Evolutionary conservation across 2,329 filamentous ascomycete genomes (phyloP).

Genomic region (Metarhizium brunneum): DNA sequence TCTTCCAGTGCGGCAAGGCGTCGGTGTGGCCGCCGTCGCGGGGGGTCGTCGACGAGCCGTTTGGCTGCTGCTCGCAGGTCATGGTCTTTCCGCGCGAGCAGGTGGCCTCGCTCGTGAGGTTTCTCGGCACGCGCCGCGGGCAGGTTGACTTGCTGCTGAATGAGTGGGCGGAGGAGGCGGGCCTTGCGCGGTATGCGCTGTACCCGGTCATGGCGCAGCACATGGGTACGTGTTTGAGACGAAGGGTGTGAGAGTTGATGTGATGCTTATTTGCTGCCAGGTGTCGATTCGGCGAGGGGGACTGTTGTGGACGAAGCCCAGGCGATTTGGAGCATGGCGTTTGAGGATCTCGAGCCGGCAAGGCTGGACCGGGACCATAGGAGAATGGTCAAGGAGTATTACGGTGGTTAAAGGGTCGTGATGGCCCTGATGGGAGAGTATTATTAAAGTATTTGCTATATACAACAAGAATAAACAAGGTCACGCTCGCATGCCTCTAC

Average conservation of each 20-base stretch:
- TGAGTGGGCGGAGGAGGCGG: neutral
- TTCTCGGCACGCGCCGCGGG: neutral
- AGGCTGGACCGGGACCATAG: neutral
- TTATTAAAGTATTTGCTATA: too few species aligned
- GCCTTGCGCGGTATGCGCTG: neutral
- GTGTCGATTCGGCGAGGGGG: neutral
- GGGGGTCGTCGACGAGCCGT: neutral
- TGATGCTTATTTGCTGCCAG: neutral
- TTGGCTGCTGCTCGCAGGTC: neutral
- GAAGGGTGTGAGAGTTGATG: neutral
- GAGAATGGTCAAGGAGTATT: neutral
- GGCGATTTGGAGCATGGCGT: conserved; percentile 1
- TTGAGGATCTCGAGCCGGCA: neutral
- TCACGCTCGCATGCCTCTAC: too few species aligned
- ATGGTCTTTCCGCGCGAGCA: conserved; percentile 1
- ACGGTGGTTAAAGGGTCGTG: too few species aligned
- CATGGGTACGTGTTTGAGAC: neutral
- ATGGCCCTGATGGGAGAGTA: too few species aligned
- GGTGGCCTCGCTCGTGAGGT: neutral
- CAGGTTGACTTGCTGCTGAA: neutral
- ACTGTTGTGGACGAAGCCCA: neutral
- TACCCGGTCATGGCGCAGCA: neutral
- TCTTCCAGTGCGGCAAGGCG: conserved; percentile 1
- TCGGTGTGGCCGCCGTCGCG: neutral
- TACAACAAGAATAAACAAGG: too few species aligned